Conservation (phyloP, 768 basidiomycete species). For the Daedaleopsis nitida region DNA sequence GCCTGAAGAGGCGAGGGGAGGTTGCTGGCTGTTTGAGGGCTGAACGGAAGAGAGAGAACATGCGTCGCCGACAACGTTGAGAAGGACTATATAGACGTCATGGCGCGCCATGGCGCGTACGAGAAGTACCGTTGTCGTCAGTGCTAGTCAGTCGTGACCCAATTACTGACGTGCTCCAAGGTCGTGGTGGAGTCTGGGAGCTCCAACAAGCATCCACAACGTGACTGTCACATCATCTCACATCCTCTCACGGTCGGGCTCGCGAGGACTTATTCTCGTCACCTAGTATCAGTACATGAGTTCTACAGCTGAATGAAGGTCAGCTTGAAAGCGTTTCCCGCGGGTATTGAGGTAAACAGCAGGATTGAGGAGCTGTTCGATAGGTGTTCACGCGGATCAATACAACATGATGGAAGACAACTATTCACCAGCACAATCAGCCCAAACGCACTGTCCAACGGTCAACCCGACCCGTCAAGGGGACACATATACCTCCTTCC, state of each 20-base stretch:
- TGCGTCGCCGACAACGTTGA: neutral
- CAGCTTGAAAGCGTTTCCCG: too few relatives aligned
- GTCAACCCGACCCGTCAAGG: neutral
- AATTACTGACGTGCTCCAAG: neutral
- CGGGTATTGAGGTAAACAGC: too few relatives aligned
- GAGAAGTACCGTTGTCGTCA: slow-evolving; percentile 1
- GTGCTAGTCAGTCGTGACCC: neutral
- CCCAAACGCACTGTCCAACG: neutral
- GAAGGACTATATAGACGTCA: slow-evolving; percentile 1
- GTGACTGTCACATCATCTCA: slow-evolving; percentile 8
- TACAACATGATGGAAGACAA: slow-evolving; percentile 16
- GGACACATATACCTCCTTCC: too few relatives aligned
- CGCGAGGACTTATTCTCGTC: neutral
- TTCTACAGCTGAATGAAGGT: too few relatives aligned
- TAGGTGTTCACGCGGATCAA: slow-evolving; percentile 1
- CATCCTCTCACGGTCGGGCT: neutral
- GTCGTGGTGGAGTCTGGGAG: slow-evolving; percentile 4
- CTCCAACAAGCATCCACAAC: slow-evolving; percentile 3
- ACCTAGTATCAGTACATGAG: too few relatives aligned
- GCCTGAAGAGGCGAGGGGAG: neutral
- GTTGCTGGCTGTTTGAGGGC: slow-evolving; percentile 1
- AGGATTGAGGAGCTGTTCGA: too few relatives aligned
- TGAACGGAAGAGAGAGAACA: slow-evolving; percentile 12
- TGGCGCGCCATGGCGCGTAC: neutral
- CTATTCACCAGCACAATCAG: slow-evolving; percentile 12